A percentile compares a stretch with the other conserved stretches of the same genome.
phyloP scores from a whole-genome alignment of 2,329 filamentous ascomycete species.

The Aureobasidium sp. region DNA sequence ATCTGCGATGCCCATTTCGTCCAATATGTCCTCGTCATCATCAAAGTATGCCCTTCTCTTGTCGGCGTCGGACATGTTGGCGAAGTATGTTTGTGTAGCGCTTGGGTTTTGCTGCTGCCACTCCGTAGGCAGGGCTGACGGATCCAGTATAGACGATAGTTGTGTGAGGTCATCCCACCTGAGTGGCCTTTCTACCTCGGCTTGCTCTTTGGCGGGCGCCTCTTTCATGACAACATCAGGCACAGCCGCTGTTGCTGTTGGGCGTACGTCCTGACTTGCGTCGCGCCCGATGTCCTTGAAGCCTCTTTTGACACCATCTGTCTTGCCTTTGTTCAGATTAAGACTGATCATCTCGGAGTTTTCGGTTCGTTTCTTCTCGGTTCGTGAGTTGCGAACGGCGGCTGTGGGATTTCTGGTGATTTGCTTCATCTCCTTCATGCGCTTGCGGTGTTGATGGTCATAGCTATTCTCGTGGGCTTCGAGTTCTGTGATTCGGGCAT shows the following conservation, averaged over 20 bases:
- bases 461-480: conserved; percentile 91
- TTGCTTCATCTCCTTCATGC: conserved; percentile 79
- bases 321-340: conserved; percentile 10
- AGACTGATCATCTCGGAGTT: conserved; percentile 15
- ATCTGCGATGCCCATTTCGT: conserved; percentile 5
- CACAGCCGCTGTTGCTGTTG: background rate
- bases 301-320: conserved; percentile 4
- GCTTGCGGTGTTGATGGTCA: conserved; percentile 90
- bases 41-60: background rate
- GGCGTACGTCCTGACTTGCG: background rate
- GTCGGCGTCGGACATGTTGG: background rate
- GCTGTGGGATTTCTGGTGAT: conserved; percentile 66
- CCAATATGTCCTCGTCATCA: conserved; percentile 9
- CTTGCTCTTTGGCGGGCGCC: background rate
- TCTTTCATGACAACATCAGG: background rate
- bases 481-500: conserved; percentile 90
- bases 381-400: conserved; percentile 56
- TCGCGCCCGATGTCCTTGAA: conserved; percentile 13
- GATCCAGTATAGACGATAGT: background rate
- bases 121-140: conserved; percentile 3
- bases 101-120: background rate
- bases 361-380: conserved; percentile 36
- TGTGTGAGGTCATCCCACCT: conserved; percentile 16
- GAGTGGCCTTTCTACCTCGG: conserved; percentile 3
- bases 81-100: background rate